phyloP scores from a whole-genome alignment of 768 basidiomycete genomes.

The Auriscalpium vulgare region DNA sequence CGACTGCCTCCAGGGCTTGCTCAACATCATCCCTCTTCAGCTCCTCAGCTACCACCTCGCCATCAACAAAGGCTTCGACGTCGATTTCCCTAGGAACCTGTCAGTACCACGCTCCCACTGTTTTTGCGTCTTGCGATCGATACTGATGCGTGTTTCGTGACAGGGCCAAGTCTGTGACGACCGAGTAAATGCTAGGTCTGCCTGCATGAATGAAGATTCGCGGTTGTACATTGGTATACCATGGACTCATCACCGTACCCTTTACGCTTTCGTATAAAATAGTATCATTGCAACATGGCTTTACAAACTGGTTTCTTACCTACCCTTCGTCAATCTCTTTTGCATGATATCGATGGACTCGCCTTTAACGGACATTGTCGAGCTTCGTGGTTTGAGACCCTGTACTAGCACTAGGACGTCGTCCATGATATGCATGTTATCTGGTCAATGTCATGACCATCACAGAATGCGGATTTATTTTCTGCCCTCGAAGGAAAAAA shows the following conservation, averaged over 20 bases:
- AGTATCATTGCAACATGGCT: not conserved
- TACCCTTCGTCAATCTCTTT: not conserved
- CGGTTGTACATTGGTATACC: constrained; percentile 8
- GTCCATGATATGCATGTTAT: not conserved
- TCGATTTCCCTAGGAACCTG: constrained; percentile 97
- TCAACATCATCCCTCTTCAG: constrained; percentile 96
- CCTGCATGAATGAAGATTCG: not conserved
- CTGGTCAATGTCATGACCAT: too few species aligned
- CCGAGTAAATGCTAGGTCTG: constrained; percentile 17
- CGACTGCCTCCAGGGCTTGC: constrained; percentile 88
- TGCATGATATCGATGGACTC: not conserved
- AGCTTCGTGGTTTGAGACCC: not conserved
- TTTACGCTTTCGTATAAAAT: not conserved
- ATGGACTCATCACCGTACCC: not conserved
- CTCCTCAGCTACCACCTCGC: constrained; percentile 94
- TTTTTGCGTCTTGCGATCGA: not conserved
- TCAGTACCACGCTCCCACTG: constrained; percentile 30
- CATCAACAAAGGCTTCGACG: constrained; percentile 91
- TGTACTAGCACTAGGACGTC: not conserved
- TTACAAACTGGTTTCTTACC: not conserved
- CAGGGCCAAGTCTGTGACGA: constrained; percentile 29
- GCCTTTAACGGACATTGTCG: not conserved
- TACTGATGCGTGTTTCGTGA: not conserved
- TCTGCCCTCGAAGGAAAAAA: too few species aligned
- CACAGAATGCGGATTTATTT: too few species aligned